phyloP scores from a whole-genome alignment of 1,139 yeast species.

The Yarrowia galli region DNA sequence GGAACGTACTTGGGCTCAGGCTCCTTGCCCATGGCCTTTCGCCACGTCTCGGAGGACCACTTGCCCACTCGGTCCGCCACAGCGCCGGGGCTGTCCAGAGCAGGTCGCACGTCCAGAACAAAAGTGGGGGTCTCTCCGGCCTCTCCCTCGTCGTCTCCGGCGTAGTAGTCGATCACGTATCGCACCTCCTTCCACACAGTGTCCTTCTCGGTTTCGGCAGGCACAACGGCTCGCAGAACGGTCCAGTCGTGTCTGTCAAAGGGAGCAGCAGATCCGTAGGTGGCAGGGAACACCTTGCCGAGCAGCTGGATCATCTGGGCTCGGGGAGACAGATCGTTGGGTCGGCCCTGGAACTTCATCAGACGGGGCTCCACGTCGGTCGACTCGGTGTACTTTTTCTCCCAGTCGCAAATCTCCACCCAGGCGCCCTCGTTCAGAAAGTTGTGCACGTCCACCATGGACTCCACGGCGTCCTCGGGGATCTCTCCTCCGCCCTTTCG shows the following conservation, averaged over 20 bases:
- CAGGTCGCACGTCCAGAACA: constrained; percentile 93
- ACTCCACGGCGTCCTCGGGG: constrained; percentile 94
- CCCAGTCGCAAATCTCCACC: constrained; percentile 95
- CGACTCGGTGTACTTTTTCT: constrained; percentile 61
- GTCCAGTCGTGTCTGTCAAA: constrained; percentile 99
- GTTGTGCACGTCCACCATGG: constrained; percentile 97
- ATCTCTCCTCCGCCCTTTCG: constrained; percentile 85
- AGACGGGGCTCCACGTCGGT: constrained; percentile 74
- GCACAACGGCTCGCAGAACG: constrained; percentile 66
- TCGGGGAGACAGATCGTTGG: constrained; percentile 86
- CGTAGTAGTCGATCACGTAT: constrained; percentile 93
- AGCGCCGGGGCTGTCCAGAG: constrained; percentile 71
- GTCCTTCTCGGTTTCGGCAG: constrained; percentile 50
- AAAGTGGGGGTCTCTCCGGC: constrained; percentile 85
- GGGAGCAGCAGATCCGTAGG: constrained; percentile 81
- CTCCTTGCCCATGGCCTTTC: constrained; percentile 55
- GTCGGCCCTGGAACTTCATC: constrained; percentile 88
- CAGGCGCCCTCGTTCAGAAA: constrained; percentile 98
- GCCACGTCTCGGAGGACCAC: constrained; percentile 58
- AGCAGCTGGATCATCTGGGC: constrained; percentile 74
- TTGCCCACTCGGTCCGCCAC: constrained; percentile 70
- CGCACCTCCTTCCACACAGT: constrained; percentile 67
- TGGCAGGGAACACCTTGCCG: constrained; percentile 73
- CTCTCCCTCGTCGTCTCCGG: constrained; percentile 89
- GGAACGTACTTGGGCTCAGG: constrained; percentile 16